Percentiles rank a stretch among this genome's conserved stretches.
Conservation (phyloP, 163 green algal species). For the Scenedesmus sp. region DNA sequence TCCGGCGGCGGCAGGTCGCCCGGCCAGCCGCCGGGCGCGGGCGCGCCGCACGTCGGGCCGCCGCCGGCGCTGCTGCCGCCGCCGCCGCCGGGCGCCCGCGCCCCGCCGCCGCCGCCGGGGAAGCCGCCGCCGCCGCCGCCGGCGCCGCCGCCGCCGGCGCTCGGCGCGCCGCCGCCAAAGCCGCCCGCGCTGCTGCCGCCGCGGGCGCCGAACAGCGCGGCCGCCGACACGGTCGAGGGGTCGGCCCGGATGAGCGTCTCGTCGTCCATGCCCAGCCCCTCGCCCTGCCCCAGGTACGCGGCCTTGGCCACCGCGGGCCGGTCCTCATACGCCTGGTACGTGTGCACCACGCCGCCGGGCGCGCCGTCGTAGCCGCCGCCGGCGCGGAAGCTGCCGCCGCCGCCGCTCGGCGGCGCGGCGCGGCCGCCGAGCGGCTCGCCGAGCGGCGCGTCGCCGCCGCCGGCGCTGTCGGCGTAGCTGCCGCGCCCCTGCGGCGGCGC, state of each 20-base stretch:
- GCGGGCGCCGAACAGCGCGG: conserved; percentile 38
- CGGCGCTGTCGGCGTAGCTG: background rate
- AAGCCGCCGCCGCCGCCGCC: background rate
- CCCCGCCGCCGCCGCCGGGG: background rate
- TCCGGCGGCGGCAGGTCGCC: conserved; percentile 80
- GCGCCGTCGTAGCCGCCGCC: background rate
- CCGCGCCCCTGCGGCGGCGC: background rate
- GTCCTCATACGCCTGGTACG: conserved; percentile 72
- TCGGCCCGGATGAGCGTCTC: conserved; percentile 31
- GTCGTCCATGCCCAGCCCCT: conserved; percentile 24
- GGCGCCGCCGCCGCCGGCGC: background rate
- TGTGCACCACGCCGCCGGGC: conserved; percentile 11
- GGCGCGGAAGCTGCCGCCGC: background rate
- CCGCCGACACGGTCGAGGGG: conserved; percentile 29
- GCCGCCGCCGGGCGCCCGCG: conserved; percentile 26
- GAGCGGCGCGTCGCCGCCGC: background rate
- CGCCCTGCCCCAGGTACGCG: conserved; percentile 33
- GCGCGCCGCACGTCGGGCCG: conserved; percentile 9
- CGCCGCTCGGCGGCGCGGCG: too few species aligned
- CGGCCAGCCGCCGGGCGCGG: conserved; percentile 63
- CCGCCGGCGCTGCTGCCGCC: background rate
- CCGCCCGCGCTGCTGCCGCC: background rate
- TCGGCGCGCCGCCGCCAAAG: background rate
- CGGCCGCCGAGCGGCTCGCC: too few species aligned
- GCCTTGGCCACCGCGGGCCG: conserved; percentile 62